Percentiles rank a stretch among this genome's conserved stretches.
Conservation (phyloP, 2,329 filamentous ascomycete genomes). For the Penicillium sp. region DNA sequence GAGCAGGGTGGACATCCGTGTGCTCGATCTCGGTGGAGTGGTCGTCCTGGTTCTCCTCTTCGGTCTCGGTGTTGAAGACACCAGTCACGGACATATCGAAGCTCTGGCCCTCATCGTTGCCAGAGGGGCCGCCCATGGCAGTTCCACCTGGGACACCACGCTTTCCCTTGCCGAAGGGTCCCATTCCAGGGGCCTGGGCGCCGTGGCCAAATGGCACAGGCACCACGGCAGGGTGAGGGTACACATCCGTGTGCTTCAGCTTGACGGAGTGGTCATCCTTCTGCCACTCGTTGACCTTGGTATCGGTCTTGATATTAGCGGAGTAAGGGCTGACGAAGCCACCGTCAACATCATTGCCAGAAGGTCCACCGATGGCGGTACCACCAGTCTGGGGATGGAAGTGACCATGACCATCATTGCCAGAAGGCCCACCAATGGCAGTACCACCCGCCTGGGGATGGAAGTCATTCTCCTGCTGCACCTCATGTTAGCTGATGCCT, state of each 20-base stretch:
- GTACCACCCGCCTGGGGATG: conserved; percentile 11
- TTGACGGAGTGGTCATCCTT: conserved; percentile 24
- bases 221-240: neutral
- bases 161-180: conserved; percentile 19
- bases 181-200: conserved; percentile 11
- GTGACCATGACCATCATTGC: no score
- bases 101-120: conserved; percentile 22
- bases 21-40: conserved; percentile 21
- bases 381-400: neutral
- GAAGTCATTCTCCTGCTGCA: conserved; percentile 9
- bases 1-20: conserved; percentile 11
- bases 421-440: conserved; percentile 14
- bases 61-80: conserved; percentile 17
- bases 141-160: conserved; percentile 17
- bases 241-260: conserved; percentile 18
- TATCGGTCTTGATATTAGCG: conserved; percentile 13
- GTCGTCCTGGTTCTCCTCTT: conserved; percentile 19
- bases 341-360: conserved; percentile 18
- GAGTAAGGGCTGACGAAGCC: conserved; percentile 12
- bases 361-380: conserved; percentile 21
- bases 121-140: conserved; percentile 20
- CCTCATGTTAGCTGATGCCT: neutral
- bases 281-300: conserved; percentile 16
- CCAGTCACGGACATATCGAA: conserved; percentile 24
- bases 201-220: neutral